These are phyloP conservation scores for Microdochium trichocladiopsis DNA, from an alignment of 2,329 filamentous ascomycete genomes.

Conservation along the genomic window DNA sequence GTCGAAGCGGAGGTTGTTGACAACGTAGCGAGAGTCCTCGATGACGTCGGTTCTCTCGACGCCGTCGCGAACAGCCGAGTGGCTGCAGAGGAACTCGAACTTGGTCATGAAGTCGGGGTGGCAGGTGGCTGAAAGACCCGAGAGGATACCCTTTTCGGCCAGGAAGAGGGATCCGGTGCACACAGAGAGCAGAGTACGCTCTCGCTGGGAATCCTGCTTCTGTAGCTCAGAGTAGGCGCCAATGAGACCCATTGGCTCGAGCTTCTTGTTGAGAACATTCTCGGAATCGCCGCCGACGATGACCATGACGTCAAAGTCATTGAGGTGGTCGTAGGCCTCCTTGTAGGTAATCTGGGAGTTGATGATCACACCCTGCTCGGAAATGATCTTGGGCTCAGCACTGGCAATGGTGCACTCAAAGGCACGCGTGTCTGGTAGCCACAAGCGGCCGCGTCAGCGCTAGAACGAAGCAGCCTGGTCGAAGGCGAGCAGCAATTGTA, in stretches of 20 bases:
- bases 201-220: slow-evolving; percentile 68
- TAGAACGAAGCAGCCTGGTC: not conserved
- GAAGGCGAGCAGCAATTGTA: slow-evolving; percentile 1
- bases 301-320: slow-evolving; percentile 74
- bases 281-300: slow-evolving; percentile 66
- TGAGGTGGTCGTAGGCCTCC: slow-evolving; percentile 66
- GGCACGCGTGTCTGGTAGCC: slow-evolving; percentile 40
- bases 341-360: slow-evolving; percentile 71
- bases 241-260: slow-evolving; percentile 66
- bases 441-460: slow-evolving; percentile 6
- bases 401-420: slow-evolving; percentile 52
- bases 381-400: slow-evolving; percentile 46
- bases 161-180: slow-evolving; percentile 76
- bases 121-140: slow-evolving; percentile 73
- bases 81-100: slow-evolving; percentile 75
- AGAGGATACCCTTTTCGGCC: slow-evolving; percentile 68
- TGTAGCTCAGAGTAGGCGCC: slow-evolving; percentile 72
- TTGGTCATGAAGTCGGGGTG: slow-evolving; percentile 75
- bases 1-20: slow-evolving; percentile 87
- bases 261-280: slow-evolving; percentile 57
- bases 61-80: slow-evolving; percentile 61
- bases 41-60: slow-evolving; percentile 76
- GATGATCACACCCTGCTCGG: slow-evolving; percentile 59
- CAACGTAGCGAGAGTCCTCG: slow-evolving; percentile 75
- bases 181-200: slow-evolving; percentile 75